Evolutionary conservation across 2,329 filamentous ascomycete species (phyloP).

Genomic region (Ceratocystis cubensis): DNA sequence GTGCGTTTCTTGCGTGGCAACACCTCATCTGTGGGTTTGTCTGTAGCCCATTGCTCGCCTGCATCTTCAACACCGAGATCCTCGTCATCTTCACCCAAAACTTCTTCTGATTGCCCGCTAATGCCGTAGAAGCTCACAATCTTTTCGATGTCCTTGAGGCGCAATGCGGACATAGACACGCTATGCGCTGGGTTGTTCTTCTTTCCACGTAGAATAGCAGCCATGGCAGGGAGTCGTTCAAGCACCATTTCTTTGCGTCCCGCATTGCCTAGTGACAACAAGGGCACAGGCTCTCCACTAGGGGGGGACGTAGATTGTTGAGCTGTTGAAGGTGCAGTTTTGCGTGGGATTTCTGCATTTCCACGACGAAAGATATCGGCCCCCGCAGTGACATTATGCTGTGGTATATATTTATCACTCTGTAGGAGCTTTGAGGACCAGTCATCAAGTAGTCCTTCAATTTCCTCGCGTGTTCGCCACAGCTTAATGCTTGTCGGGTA

Average conservation of each 20-base stretch:
- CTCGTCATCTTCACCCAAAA: conserved; percentile 31
- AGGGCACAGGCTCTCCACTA: conserved; percentile 27
- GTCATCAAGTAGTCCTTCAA: conserved; percentile 58
- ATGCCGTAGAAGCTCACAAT: conserved; percentile 56
- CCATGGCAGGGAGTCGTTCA: conserved; percentile 77
- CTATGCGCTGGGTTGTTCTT: conserved; percentile 25
- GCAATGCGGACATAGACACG: conserved; percentile 24
- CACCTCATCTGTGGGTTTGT: conserved; percentile 44
- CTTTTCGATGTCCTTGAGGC: conserved; percentile 50
- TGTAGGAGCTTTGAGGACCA: conserved; percentile 52
- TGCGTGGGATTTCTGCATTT: conserved; percentile 25
- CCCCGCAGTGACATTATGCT: conserved; percentile 33
- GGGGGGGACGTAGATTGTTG: conserved; percentile 20
- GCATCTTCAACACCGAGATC: conserved; percentile 25
- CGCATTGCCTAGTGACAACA: conserved; percentile 50
- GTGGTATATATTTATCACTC: conserved; percentile 34
- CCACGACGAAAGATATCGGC: conserved; percentile 39
- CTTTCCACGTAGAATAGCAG: conserved; percentile 45
- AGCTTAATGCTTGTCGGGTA: conserved; percentile 76
- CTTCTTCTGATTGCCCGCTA: conserved; percentile 26
- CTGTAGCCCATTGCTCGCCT: conserved; percentile 43
- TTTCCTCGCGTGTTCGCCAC: conserved; percentile 73
- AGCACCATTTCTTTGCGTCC: conserved; percentile 64
- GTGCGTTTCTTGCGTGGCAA: conserved; percentile 38
- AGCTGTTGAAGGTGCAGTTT: conserved; percentile 23